Evolutionary conservation across 139 green algal genomes (phyloP).

Genomic region (Micractinium sp.): DNA sequence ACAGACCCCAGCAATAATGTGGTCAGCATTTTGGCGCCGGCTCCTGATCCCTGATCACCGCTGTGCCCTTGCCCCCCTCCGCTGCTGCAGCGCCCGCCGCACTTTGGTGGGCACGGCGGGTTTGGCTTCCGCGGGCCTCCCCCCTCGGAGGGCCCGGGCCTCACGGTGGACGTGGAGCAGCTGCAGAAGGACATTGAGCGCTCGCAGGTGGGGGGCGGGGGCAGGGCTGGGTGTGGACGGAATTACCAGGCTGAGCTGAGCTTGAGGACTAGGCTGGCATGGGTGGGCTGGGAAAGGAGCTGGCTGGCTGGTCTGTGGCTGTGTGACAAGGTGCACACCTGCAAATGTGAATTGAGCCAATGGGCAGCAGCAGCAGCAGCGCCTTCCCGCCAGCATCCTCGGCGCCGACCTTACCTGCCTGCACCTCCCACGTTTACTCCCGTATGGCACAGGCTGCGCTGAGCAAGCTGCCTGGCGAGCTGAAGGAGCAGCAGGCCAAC

Average conservation of each 20-base stretch:
- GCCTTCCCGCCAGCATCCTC: not conserved
- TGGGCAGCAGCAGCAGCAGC: not conserved
- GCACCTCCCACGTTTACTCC: not conserved
- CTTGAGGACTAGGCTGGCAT: too few relatives aligned
- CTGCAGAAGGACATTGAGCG: conserved; percentile 44
- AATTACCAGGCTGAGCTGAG: too few relatives aligned
- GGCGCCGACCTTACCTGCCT: not conserved
- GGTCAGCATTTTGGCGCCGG: not conserved
- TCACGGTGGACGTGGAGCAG: conserved; percentile 24
- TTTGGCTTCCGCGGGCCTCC: not conserved
- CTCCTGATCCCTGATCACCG: not conserved
- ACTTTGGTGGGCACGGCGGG: conserved; percentile 6
- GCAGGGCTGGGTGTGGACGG: too few relatives aligned
- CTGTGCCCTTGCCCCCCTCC: not conserved
- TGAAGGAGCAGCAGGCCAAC: conserved; percentile 53
- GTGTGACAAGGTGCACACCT: not conserved
- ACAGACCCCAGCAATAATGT: not conserved
- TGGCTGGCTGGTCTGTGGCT: not conserved
- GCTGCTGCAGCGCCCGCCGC: conserved; percentile 16
- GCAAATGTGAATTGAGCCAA: too few relatives aligned
- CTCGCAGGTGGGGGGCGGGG: conserved; percentile 18
- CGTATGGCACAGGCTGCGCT: conserved; percentile 44
- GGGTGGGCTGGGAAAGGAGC: not conserved
- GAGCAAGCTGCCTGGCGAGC: conserved; percentile 54
- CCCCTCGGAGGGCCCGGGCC: not conserved